phyloP scores from a whole-genome alignment of 495 filamentous ascomycete genomes.

The Annulohypoxylon moriforme region DNA sequence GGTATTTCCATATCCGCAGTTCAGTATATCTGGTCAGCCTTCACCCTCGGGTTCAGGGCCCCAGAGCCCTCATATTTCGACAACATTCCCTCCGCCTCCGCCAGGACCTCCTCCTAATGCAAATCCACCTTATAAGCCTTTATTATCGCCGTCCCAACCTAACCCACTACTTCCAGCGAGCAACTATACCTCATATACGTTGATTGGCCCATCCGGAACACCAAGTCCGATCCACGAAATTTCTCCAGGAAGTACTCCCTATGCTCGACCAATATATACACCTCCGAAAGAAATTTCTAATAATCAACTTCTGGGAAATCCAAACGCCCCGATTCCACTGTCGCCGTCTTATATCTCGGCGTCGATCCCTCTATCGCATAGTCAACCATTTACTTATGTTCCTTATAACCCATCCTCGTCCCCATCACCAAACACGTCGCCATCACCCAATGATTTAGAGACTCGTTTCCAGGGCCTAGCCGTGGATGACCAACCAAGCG shows the following conservation, averaged over 20 bases:
- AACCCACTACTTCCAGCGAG: background rate
- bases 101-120: constrained; percentile 26
- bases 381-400: background rate
- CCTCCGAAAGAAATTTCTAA: background rate
- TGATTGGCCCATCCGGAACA: background rate
- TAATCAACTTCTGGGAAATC: background rate
- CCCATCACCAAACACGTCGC: background rate
- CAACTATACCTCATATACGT: background rate
- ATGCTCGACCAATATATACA: background rate
- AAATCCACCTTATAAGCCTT: constrained; percentile 1
- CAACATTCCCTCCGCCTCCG: constrained; percentile 28
- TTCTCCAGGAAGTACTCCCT: background rate
- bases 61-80: constrained; percentile 3
- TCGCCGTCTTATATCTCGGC: background rate
- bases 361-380: background rate
- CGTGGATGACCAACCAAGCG: background rate
- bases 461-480: constrained; percentile 13
- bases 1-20: background rate
- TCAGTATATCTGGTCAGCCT: background rate
- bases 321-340: background rate
- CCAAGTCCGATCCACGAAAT: background rate
- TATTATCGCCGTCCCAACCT: constrained; percentile 9
- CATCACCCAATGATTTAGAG: background rate
- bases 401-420: background rate
- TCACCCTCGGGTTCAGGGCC: background rate